Evolutionary conservation across 352 stramenopile species (phyloP), one percentile per base, ranked within the genome.

Genomic region (Plasmopara viticola): DNA sequence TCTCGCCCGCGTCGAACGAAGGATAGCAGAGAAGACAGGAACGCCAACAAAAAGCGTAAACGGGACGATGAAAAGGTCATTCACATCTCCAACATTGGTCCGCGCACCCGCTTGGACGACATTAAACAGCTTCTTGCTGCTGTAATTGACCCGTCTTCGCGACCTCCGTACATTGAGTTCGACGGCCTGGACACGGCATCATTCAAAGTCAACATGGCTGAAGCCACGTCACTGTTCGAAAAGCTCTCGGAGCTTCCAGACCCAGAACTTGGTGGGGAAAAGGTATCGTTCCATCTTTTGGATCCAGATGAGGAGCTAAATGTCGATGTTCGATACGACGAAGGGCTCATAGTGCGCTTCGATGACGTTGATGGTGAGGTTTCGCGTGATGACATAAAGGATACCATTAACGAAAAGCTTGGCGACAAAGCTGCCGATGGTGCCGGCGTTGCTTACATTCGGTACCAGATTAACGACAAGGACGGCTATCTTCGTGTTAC

Each of bases 341-440:
- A 90, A 56, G 85, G 85, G 5, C 70, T 93, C n/a, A 90, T 95
- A 55, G 78, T 96, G 28, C 67, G 74, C 44, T 87, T 96, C 35
- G 70, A 84, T 14, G 85, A 72, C 17, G 74, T 96, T n/a, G 65
- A 79, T 10, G 78, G 68, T 13, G 74, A 92, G 43, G 64, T 94
- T 35, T 91, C 81, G 31, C 83, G 86, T 39, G 79, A 94, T 51
- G 77, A 89, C 41, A 92, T 96, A 59, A 94, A 96, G 69, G 57
- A 91, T 59, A 64, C 72, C 29, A 74, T 95, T 39, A 93, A 92
- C 65, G 76, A 89, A 39, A 80, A 87, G 62, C 78, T 92, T 35
- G 78, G 74, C 14, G 78, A 86, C 5, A 86, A 83, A 55, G 78
- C 76, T 30, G 52, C 40, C 0, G 74, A 86, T 9, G 77, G 78